Evolutionary conservation across 2,329 filamentous ascomycete genomes (phyloP), one percentile per base, ranked within the genome.

Genomic region (Claviceps cyperi): DNA sequence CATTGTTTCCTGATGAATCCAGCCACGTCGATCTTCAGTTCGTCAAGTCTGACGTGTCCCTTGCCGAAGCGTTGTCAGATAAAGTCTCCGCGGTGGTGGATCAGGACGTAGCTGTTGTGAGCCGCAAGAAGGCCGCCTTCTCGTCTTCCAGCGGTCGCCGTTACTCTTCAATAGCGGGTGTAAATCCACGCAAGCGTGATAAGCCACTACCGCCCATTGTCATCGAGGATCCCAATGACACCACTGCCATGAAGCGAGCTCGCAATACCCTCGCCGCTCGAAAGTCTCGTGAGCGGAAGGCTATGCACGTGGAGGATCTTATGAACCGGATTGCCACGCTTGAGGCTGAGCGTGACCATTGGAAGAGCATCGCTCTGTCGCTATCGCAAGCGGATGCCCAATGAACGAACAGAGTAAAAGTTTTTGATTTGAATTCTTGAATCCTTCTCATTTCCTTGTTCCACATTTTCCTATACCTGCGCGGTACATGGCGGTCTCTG

Each of bases 231-330:
- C 78, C 81, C 1, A 69, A 59, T 41, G 90, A 96, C 60, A 78
- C 77, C 9, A 65, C 84, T n/a, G 88, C 87, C 19, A 78, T 90
- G 75, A 96, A 96, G 81, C 86, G 91, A 65, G 90, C 89, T 47
- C 84, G 89, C 57, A 97, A 96, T 66, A 94, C 89, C 8, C 78
- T 94, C 65, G 91, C 91, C 17, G 91, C 91, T 59, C 88, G 91
- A 57, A 95, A 95, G 71, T 95, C 89, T 52, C 83, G 91, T 48
- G 83, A 88, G 61, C 83, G 88, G 57, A 95, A 95, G 72, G 81
- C 86, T 51, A 76, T 84, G 63, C 78, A 83, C 58, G 74, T 91
- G 53, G 81, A 86, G 50, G 78, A 81, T 51, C 74, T 95, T 44
- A 85, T 94, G 70, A 76, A 76, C 39, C 74, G 78, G 60, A 89